Conservation (phyloP, 495 filamentous ascomycete genomes). For the Aspergillus nanangensis region DNA sequence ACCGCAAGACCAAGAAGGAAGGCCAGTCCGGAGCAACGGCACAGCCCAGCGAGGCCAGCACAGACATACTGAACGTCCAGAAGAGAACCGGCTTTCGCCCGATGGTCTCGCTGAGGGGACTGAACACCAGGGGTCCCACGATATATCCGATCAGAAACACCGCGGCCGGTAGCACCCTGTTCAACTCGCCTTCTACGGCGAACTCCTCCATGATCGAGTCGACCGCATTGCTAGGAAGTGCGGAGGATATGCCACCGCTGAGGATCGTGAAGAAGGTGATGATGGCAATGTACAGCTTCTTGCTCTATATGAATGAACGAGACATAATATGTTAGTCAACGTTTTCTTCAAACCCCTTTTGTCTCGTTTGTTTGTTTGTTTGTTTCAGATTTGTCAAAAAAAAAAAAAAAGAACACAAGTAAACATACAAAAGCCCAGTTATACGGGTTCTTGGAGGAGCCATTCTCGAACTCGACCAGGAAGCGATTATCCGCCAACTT, state of each 20-base stretch:
- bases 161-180: conserved; percentile 66
- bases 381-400: conserved; percentile 6
- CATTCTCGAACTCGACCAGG: conserved; percentile 27
- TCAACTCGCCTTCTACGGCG: conserved; percentile 26
- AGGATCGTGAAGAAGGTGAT: conserved; percentile 57
- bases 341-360: not conserved
- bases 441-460: conserved; percentile 21
- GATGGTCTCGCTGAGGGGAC: conserved; percentile 66
- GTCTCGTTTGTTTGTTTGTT: not conserved
- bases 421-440: conserved; percentile 30
- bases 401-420: not conserved
- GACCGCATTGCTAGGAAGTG: conserved; percentile 63
- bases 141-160: conserved; percentile 71
- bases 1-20: conserved; percentile 61
- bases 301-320: conserved; percentile 30
- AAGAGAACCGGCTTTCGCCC: conserved; percentile 62
- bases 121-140: conserved; percentile 61
- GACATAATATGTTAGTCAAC: not conserved
- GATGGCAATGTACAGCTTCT: conserved; percentile 55
- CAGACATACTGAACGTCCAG: conserved; percentile 57
- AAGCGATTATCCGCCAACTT: conserved; percentile 2
- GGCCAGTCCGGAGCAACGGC: conserved; percentile 66
- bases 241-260: conserved; percentile 68
- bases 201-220: conserved; percentile 45
- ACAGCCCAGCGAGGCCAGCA: conserved; percentile 63